A percentile compares a stretch with the other conserved stretches of the same genome.
Evolutionary conservation across 2,329 filamentous ascomycete species (phyloP).

Genomic region (Diaporthe citri): DNA sequence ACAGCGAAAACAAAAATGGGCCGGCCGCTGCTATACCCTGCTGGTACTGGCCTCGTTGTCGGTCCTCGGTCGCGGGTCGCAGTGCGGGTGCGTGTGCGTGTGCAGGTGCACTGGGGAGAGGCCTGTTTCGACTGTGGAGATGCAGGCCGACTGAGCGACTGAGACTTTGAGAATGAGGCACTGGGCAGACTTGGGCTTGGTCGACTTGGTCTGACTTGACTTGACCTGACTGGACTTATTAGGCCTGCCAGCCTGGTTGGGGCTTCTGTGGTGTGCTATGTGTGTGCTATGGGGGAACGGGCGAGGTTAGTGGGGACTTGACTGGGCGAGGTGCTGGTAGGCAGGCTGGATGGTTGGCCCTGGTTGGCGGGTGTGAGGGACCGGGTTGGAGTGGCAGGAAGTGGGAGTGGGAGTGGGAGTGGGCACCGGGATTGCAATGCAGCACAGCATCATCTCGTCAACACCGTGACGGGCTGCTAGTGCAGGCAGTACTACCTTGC

Average conservation of each 20-base stretch:
- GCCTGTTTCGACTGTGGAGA: slow-evolving; percentile 20
- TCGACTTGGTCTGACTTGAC: not conserved
- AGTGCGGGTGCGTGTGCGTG: not conserved
- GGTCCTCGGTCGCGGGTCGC: slow-evolving; percentile 16
- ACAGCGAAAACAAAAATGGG: slow-evolving; percentile 14
- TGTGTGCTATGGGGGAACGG: not conserved
- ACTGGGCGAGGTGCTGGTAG: not conserved
- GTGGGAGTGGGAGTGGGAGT: not conserved
- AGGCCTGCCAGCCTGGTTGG: not conserved
- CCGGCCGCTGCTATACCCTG: slow-evolving; percentile 1
- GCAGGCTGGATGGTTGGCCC: slow-evolving; percentile 2
- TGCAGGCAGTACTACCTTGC: not conserved
- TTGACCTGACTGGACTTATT: not conserved
- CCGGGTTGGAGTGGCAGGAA: slow-evolving; percentile 8
- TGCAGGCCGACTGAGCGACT: not conserved
- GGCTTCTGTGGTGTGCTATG: not conserved
- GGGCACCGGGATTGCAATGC: slow-evolving; percentile 3
- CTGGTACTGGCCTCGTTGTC: slow-evolving; percentile 16
- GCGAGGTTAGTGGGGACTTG: not conserved
- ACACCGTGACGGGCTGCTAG: slow-evolving; percentile 2
- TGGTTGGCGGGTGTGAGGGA: slow-evolving; percentile 5
- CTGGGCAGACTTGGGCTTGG: not conserved
- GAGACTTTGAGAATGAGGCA: not conserved
- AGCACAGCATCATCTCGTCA: slow-evolving; percentile 8
- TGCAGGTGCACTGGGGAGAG: slow-evolving; percentile 24